Conservation (phyloP, 1,284 basidiomycete species). For the Rhodotorula glutinis region DNA sequence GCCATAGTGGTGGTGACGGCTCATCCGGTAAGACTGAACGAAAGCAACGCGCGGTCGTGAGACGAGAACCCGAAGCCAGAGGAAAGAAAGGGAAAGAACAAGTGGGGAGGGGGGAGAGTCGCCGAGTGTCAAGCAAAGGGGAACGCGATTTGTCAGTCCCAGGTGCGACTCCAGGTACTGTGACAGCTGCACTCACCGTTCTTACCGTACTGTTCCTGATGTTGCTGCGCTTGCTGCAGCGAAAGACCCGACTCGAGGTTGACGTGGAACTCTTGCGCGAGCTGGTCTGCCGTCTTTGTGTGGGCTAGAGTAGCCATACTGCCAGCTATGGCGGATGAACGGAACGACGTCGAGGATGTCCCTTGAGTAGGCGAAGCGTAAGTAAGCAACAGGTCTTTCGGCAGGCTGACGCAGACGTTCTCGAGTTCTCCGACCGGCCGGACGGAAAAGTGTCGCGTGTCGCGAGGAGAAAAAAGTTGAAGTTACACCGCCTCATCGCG, state of each 20-base stretch:
- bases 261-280: slow-evolving; percentile 36
- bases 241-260: slow-evolving; percentile 43
- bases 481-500: too few species aligned
- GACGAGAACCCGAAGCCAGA: background rate
- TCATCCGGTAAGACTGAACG: slow-evolving; percentile 78
- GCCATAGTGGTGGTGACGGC: slow-evolving; percentile 82
- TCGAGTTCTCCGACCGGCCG: too few species aligned
- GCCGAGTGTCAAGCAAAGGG: too few species aligned
- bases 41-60: background rate
- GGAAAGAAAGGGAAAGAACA: background rate
- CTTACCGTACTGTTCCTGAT: slow-evolving; percentile 19
- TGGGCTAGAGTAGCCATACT: slow-evolving; percentile 9
- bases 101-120: background rate
- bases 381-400: too few species aligned
- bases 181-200: slow-evolving; percentile 16
- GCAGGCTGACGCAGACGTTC: too few species aligned
- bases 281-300: slow-evolving; percentile 2
- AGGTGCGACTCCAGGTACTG: too few species aligned
- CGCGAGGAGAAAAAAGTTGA: too few species aligned
- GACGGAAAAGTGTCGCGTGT: too few species aligned
- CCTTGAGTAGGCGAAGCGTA: too few species aligned
- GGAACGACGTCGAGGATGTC: too few species aligned
- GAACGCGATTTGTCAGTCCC: background rate
- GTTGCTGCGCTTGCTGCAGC: slow-evolving; percentile 26
- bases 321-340: background rate